Conservation (phyloP, 1,284 basidiomycete genomes). For the Tetrapyrgos nigripes region DNA sequence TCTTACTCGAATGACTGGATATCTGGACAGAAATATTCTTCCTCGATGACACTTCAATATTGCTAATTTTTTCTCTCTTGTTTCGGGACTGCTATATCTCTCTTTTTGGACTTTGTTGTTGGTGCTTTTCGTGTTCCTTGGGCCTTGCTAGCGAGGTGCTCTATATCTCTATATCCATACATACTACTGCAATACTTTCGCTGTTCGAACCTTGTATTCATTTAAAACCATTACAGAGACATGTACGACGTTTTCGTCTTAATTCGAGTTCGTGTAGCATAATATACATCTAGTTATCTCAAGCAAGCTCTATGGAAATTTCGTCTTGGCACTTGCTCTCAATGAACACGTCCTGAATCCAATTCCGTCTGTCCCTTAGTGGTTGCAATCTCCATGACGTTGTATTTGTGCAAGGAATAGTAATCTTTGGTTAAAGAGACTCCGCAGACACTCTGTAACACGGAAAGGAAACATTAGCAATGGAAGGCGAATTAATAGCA, state of each 20-base stretch:
- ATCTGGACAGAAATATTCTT: constrained; percentile 12
- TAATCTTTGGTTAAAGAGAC: constrained; percentile 76
- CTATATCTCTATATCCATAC: background rate
- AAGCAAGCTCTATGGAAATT: background rate
- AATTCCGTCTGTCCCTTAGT: background rate
- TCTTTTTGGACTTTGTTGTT: background rate
- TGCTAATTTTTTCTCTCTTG: constrained; percentile 1
- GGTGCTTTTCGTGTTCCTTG: background rate
- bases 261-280: background rate
- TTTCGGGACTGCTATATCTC: background rate
- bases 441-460: constrained; percentile 75
- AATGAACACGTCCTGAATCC: background rate
- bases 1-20: constrained; percentile 7
- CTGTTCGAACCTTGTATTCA: background rate
- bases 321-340: background rate
- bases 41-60: constrained; percentile 10
- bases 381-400: constrained; percentile 70
- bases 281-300: background rate
- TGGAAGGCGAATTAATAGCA: background rate
- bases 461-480: constrained; percentile 4
- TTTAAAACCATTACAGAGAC: background rate
- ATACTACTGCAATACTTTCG: background rate
- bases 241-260: background rate
- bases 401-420: constrained; percentile 73
- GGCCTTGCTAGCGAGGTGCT: background rate